Evolutionary conservation across 257 asterid genomes (phyloP), one percentile per base, ranked within the genome.

Genomic region (Cynanchum wilfordii): DNA sequence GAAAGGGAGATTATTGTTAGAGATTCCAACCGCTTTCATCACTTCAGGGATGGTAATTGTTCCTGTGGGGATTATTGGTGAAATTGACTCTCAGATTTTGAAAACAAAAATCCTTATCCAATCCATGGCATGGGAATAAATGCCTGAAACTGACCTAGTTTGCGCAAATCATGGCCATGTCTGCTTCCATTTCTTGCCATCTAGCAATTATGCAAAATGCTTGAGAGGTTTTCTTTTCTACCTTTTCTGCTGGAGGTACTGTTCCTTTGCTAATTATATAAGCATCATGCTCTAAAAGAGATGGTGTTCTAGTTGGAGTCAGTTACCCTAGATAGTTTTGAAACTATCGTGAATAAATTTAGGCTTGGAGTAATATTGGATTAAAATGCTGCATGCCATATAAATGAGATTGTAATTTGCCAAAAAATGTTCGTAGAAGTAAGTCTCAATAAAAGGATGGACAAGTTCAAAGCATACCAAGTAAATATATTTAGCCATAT

Each of bases 51-150:
- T 58, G 75, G 75, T 9, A 17, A 44, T 72, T 72, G 75, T 44
- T 72, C 75, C 20, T 72, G 75, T 59, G 69, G 68, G 24, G 75
- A 72, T 72, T 72, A 72, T 72, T 72, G 75, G 69, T 72, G 58
- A 72, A 45, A 19, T 49, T 5, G 19, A 8, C 1, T 7, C n/a
- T 44, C 45, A 58, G n/a, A 16, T 24, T 27, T 38, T 45, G n/a
- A 3, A 16, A 30, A 17, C 36, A 62, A 2, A 45, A 30, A 62
- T 62, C 7, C 68, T 15, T 22, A 30, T 30, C 19, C 42, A 17
- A 60, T 60, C 68, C 25, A 9, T 30, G 68, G 68, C 36, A 15
- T 15, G 47, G 17, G 42, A 29, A 62, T 7, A 15, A 62, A 29
- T 15, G 27, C 24, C 68, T 7, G 45, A 16, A 16, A 33, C 25